A percentile compares a stretch with the other conserved stretches of the same genome.
phyloP scores from a whole-genome alignment of 2,329 filamentous ascomycete species.

The Fusarium ambrosium region DNA sequence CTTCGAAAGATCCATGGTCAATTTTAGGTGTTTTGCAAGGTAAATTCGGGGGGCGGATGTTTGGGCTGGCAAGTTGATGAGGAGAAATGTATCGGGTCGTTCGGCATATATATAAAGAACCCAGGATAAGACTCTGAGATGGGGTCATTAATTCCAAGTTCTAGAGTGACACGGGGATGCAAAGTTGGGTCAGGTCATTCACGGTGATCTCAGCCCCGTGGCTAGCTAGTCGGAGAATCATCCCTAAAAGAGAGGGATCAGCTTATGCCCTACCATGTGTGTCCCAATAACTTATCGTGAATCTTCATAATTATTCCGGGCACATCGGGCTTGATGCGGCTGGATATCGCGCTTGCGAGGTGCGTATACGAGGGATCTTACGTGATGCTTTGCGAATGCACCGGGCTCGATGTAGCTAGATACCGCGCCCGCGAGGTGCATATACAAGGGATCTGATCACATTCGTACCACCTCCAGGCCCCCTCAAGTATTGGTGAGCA shows the following conservation, averaged over 20 bases:
- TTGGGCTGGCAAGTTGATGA: background rate
- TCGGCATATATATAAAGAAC: background rate
- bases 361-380: background rate
- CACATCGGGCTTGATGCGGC: background rate
- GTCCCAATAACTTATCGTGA: background rate
- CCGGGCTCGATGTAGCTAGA: background rate
- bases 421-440: background rate
- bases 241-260: background rate
- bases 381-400: background rate
- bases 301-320: background rate
- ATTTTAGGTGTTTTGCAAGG: background rate
- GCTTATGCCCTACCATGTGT: background rate
- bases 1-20: constrained; percentile 36
- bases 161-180: background rate
- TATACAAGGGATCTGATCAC: background rate
- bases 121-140: background rate
- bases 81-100: background rate
- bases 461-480: background rate
- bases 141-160: background rate
- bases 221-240: background rate
- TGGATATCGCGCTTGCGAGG: background rate
- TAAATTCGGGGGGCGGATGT: background rate
- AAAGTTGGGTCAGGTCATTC: background rate
- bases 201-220: background rate
- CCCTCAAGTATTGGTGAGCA: too few species aligned